phyloP scores from a whole-genome alignment of 2,329 filamentous ascomycete species.

The Colletotrichum sp. region DNA sequence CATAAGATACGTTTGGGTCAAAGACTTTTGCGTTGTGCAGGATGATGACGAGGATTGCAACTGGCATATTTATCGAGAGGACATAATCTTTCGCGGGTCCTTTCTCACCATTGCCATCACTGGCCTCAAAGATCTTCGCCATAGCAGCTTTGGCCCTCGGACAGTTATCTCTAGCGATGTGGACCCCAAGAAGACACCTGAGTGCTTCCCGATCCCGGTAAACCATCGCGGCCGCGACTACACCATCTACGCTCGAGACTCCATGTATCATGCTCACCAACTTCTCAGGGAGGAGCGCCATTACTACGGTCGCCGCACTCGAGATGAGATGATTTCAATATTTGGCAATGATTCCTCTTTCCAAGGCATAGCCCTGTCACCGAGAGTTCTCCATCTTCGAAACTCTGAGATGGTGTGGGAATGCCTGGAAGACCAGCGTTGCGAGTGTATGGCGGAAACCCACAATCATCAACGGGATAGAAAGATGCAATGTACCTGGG shows the following conservation, averaged over 20 bases:
- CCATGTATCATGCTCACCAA: neutral
- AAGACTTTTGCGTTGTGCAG: neutral
- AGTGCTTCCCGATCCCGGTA: neutral
- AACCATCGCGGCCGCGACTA: neutral
- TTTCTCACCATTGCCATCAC: constrained; percentile 4
- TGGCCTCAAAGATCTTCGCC: neutral
- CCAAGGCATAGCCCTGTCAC: neutral
- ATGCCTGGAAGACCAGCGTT: neutral
- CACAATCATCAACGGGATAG: neutral
- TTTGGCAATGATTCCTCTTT: neutral
- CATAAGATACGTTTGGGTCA: neutral
- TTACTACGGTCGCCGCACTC: neutral
- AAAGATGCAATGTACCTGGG: neutral
- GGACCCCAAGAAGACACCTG: neutral
- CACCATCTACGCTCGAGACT: neutral
- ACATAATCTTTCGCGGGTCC: neutral
- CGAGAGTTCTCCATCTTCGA: neutral
- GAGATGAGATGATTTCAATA: neutral
- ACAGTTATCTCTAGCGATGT: neutral
- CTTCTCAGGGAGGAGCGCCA: neutral
- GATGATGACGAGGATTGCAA: neutral
- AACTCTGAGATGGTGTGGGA: constrained; percentile 1
- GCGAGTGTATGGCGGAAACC: neutral
- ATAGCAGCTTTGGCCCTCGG: neutral
- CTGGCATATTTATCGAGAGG: constrained; percentile 1